Conservation (phyloP, 768 basidiomycete genomes). For the Rhodosporidiobolus sp. region DNA sequence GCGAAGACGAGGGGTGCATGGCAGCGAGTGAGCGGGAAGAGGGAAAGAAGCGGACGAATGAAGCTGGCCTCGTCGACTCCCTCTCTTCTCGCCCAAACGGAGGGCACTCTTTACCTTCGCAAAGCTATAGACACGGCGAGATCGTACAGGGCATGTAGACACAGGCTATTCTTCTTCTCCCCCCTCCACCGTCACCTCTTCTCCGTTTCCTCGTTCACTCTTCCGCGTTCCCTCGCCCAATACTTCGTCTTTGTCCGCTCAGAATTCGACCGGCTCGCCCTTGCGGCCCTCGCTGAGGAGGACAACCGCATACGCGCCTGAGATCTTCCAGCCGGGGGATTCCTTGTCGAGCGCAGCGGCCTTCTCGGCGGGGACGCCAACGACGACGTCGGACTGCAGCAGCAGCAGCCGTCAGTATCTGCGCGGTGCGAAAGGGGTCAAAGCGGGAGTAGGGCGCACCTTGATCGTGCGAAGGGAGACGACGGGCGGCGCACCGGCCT, state of each 20-base stretch:
- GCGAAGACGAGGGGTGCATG: not conserved
- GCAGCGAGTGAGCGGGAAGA: not conserved
- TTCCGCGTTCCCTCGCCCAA: not conserved
- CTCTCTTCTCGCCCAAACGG: too few relatives aligned
- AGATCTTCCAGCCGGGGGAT: slow-evolving; percentile 95
- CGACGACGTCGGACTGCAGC: slow-evolving; percentile 76
- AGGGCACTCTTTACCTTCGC: too few relatives aligned
- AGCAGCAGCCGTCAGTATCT: not conserved
- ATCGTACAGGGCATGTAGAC: too few relatives aligned
- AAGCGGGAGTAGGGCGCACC: slow-evolving; percentile 3
- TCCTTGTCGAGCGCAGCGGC: slow-evolving; percentile 77
- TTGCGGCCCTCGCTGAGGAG: slow-evolving; percentile 83
- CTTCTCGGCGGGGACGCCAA: slow-evolving; percentile 57
- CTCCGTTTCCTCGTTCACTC: too few relatives aligned
- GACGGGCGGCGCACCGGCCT: slow-evolving; percentile 77
- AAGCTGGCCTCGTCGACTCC: not conserved
- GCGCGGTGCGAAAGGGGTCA: not conserved
- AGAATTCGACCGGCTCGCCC: slow-evolving; percentile 68
- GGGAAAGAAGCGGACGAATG: not conserved
- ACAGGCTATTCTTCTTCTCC: too few relatives aligned
- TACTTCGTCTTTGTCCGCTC: not conserved
- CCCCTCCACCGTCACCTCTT: too few relatives aligned
- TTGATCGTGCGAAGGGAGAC: slow-evolving; percentile 88
- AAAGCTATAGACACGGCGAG: too few relatives aligned
- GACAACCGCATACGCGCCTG: slow-evolving; percentile 61